phyloP scores from a whole-genome alignment of 2,329 filamentous ascomycete species.

The Colletotrichum tanaceti region DNA sequence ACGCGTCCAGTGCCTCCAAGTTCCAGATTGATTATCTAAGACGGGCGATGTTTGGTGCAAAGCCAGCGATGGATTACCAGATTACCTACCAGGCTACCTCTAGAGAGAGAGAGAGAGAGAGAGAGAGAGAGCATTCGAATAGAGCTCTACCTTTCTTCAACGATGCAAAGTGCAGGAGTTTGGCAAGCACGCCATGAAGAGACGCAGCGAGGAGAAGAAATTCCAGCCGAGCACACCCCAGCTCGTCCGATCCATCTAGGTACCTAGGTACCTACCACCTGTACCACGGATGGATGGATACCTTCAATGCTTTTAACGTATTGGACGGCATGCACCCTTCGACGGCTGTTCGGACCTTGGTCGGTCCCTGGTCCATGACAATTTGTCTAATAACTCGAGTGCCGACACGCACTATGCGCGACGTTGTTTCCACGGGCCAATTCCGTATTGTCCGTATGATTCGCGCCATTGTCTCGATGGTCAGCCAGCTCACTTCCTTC shows the following conservation, averaged over 20 bases:
- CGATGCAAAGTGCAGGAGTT: slow-evolving; percentile 7
- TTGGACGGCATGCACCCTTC: slow-evolving; percentile 5
- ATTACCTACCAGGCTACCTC: too few species aligned
- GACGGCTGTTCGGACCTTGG: slow-evolving; percentile 2
- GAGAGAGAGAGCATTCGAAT: too few species aligned
- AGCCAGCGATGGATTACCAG: too few species aligned
- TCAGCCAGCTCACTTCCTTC: too few species aligned
- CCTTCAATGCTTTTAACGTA: slow-evolving; percentile 11
- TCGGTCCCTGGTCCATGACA: slow-evolving; percentile 14
- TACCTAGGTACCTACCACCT: neutral
- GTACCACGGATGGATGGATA: too few species aligned
- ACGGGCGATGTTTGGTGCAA: neutral
- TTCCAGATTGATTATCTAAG: neutral
- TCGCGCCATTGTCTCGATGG: neutral
- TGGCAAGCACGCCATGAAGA: neutral
- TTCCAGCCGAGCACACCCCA: neutral
- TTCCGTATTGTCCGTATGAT: too few species aligned
- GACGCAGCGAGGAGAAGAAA: neutral
- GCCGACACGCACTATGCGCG: neutral
- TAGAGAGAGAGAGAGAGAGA: too few species aligned
- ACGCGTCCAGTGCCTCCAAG: too few species aligned
- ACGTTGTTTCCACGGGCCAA: neutral
- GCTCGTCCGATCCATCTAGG: neutral
- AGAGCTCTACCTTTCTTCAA: slow-evolving; percentile 13
- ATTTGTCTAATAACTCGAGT: neutral